phyloP scores from a whole-genome alignment of 2,329 filamentous ascomycete species.

The Capronia coronata region DNA sequence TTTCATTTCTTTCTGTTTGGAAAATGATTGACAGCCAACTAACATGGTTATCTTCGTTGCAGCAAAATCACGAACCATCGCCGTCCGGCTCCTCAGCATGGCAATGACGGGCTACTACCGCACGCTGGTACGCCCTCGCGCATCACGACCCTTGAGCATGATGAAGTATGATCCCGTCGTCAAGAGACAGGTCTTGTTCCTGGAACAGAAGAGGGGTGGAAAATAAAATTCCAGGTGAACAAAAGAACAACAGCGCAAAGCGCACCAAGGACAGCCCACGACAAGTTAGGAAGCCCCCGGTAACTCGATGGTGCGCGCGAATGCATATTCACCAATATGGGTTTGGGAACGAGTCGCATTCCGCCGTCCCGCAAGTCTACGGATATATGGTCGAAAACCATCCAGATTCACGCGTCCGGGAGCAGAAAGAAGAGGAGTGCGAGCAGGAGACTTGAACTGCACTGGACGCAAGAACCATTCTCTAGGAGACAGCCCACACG shows the following conservation, averaged over 20 bases:
- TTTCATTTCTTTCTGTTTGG: background rate
- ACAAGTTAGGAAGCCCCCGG: too few species aligned
- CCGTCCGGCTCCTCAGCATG: constrained; percentile 95
- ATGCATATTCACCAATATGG: too few species aligned
- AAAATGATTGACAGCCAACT: background rate
- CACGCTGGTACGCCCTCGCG: constrained; percentile 75
- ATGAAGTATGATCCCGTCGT: constrained; percentile 98
- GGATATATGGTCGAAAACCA: too few species aligned
- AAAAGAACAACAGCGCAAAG: background rate
- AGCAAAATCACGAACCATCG: constrained; percentile 88
- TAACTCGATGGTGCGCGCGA: too few species aligned
- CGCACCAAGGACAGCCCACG: background rate
- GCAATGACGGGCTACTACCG: constrained; percentile 98
- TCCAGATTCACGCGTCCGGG: too few species aligned
- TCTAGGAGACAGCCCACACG: too few species aligned
- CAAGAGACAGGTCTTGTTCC: constrained; percentile 88
- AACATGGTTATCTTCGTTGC: background rate
- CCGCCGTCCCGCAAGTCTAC: too few species aligned
- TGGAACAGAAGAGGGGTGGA: constrained; percentile 79
- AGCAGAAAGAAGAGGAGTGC: too few species aligned
- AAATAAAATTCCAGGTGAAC: constrained; percentile 6
- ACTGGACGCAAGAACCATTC: too few species aligned
- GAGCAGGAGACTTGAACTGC: too few species aligned
- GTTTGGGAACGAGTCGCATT: too few species aligned
- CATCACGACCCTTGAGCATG: constrained; percentile 83